phyloP scores from a whole-genome alignment of 2,329 filamentous ascomycete genomes.

The Penicillium sp. region DNA sequence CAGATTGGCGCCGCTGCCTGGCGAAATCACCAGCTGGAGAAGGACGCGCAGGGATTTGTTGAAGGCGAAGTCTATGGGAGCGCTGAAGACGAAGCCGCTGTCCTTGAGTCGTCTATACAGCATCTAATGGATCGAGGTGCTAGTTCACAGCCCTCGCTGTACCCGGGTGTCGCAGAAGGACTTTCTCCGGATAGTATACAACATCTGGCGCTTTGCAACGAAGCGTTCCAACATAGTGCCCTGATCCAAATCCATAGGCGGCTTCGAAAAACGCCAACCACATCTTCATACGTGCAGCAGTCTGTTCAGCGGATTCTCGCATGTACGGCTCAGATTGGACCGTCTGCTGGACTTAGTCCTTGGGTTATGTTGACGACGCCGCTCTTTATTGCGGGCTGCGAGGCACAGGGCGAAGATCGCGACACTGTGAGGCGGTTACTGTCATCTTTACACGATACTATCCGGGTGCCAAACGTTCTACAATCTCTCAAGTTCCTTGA shows the following conservation, averaged over 20 bases:
- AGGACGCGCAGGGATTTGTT: constrained; percentile 13
- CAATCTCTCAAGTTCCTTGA: constrained; percentile 48
- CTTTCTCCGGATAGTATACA: constrained; percentile 37
- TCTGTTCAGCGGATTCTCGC: constrained; percentile 46
- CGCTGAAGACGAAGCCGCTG: constrained; percentile 33
- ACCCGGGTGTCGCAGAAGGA: constrained; percentile 40
- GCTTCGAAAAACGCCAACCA: constrained; percentile 36
- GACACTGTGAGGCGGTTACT: constrained; percentile 38
- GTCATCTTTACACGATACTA: constrained; percentile 41
- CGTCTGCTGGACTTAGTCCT: constrained; percentile 44
- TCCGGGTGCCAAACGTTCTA: constrained; percentile 47
- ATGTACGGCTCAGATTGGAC: constrained; percentile 43
- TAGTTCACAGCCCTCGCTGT: constrained; percentile 36
- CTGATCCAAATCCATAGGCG: constrained; percentile 49
- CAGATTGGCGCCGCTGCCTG: constrained; percentile 44
- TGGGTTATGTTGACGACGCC: constrained; percentile 50
- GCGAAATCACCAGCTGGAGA: constrained; percentile 30
- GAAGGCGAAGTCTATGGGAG: constrained; percentile 26
- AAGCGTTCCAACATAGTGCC: constrained; percentile 49
- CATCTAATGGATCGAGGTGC: constrained; percentile 39
- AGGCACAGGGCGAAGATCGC: constrained; percentile 43
- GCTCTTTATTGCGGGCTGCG: constrained; percentile 49
- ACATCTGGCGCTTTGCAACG: constrained; percentile 46
- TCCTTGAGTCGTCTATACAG: constrained; percentile 39
- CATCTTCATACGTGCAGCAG: constrained; percentile 36